Evolutionary conservation across 768 basidiomycete species (phyloP), one percentile per base, ranked within the genome.

Genomic region (Phaffia australis): DNA sequence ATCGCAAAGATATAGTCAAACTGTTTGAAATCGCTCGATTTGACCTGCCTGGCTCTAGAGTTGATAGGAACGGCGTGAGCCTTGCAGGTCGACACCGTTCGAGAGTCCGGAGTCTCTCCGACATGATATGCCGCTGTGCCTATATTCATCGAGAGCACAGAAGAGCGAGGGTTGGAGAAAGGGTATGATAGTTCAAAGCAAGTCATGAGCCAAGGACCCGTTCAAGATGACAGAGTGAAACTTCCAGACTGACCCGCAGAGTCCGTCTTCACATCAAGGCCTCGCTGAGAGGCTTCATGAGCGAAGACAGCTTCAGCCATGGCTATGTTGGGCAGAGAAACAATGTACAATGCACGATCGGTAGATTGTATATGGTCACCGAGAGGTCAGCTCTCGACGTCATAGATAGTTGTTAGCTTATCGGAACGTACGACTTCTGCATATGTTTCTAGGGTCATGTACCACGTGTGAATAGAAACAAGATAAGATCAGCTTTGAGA

Each of bases 1-100:
- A 62, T 62, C 0, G 65, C 65, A n/a, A 66, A 62, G 46, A 66
- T 66, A 25, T 60, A 61, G 47, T 66, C 59, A 32, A 66, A 66
- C 21, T 27, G 7, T 21, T 51, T 46, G 19, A 27, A 66, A 48
- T 66, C 65, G 19, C 27, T 11, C 5, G 27, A 0, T 9, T 27
- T 21, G 52, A 66, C 65, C 16, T 56, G 60, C 7, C 65, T 59
- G 16, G 65, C 65, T 2, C 59, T 35, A 19, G 49, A 61, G 55
- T 18, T 29, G 47, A 66, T 54, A 27, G 59, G 52, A 19, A 66
- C 60, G 21, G 25, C 35, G 21, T 62, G 27, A 16, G 35, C 57
- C 23, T 30, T 27, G 27, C 35, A 62, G 16, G 60, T 61, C n/a
- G 61, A 11, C 23, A 66, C 15, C 15, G 65, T 66, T 42, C 65